Base-by-base conservation (phyloP, 345 rosid genomes). In the Ailanthus altissimus region DNA sequence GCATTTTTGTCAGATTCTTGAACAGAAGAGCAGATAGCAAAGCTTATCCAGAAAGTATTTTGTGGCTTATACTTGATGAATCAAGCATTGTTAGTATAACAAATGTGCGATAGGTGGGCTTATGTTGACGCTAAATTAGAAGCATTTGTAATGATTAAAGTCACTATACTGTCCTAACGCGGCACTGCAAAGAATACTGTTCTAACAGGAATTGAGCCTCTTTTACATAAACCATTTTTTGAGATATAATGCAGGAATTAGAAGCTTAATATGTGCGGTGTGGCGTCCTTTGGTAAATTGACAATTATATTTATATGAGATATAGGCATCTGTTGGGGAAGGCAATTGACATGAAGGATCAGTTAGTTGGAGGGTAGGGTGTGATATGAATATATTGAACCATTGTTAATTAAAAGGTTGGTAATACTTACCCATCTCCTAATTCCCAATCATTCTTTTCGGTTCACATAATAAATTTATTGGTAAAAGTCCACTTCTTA, bases 381-480 rank as follows among this genome's bases (percentile, higher is more conserved):
- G 85, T 73, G 81, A 47, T 57, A 88, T 69, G 75, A 54, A 70
- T 62, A 40, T 50, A 73, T 53, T 66, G 70, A 72, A 76, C 46
- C 77, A 78, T 13, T 75, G 68, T 70, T 77, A 82, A 82, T 78
- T 81, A 77, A 11, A 73, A 83, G 78, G 80, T 88, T 84, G 92
- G 86, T 89, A 51, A 79, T 78, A 94, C 98, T 90, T 93, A 93
- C 88, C 79, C 80, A 78, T 85, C 93, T 90, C 92, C 98, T 93
- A 91, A 89, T 78, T 84, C 46, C 73, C 78, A 79, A 83, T 90
- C 97, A 88, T 88, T 86, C 97, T 85, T 89, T 93, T 85, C 78
- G 85, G 81, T 86, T 85, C 82, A 78, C 72, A 74, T 73, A 71
- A 81, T 91, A 85, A 74, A 83, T 76, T 86, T 89, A 90, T 83